These are phyloP conservation scores for Apiospora arundinis DNA, from an alignment of 2,329 filamentous ascomycete species.

Conservation along the genomic window DNA sequence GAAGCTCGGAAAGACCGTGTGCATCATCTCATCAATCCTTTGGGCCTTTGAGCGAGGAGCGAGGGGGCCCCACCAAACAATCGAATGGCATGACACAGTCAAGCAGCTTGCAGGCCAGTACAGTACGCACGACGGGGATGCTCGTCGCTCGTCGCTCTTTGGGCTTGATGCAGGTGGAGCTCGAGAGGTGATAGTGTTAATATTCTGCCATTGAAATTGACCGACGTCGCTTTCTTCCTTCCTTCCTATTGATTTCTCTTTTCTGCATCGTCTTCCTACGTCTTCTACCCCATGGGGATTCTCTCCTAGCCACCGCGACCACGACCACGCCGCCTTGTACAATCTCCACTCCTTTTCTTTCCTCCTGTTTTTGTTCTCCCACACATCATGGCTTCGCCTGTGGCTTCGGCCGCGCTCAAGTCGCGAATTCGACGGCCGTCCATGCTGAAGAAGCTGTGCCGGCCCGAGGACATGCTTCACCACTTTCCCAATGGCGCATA, in stretches of 20 bases:
- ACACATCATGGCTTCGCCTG: constrained; percentile 52
- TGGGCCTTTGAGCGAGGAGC: neutral
- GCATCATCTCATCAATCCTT: neutral
- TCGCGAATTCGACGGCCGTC: constrained; percentile 77
- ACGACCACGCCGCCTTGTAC: neutral
- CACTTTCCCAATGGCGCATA: constrained; percentile 86
- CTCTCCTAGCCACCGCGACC: constrained; percentile 5
- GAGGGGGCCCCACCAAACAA: neutral
- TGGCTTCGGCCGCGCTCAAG: constrained; percentile 76
- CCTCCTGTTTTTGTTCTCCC: neutral
- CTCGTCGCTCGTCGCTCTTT: neutral
- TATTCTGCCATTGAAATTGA: neutral
- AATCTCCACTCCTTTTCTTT: constrained; percentile 6
- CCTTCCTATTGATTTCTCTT: constrained; percentile 3
- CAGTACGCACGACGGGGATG: neutral
- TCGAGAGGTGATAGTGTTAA: neutral
- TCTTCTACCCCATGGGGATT: constrained; percentile 10
- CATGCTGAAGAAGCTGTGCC: constrained; percentile 80
- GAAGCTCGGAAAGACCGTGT: constrained; percentile 8
- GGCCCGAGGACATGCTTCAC: constrained; percentile 78
- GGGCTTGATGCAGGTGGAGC: constrained; percentile 2
- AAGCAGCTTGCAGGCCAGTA: neutral
- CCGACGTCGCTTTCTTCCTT: neutral
- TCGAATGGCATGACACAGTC: constrained; percentile 11
- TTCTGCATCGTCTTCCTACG: neutral